Base-by-base conservation (phyloP, 768 basidiomycete genomes). In the Hypsizygus marmoreus region DNA sequence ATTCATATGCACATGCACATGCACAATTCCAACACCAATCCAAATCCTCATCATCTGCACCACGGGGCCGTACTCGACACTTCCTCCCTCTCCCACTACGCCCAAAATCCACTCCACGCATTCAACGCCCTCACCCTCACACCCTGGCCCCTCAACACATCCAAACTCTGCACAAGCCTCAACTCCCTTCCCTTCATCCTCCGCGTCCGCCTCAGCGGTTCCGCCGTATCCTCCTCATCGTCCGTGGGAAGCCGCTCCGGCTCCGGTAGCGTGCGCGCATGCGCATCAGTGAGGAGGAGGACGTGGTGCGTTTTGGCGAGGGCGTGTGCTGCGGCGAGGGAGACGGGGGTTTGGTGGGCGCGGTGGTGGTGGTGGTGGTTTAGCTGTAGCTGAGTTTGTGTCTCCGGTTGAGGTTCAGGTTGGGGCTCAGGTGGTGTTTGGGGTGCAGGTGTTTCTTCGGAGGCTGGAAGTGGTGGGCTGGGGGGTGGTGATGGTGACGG, bases 161-260 rank as follows among this genome's bases (percentile, higher is more conserved):
- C 77, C 57, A 88, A 84, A 8, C 84, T 84, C 56, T 90, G 88
- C 1, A 99, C 71, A 17, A 98, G 73, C 44, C 87, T 79, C 45
- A 99, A 68, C 64, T 99, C 95, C 45, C 95, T 74, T 19, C 84
- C 86, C 29, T 85, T 77, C 88, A 95, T 92, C 41, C 94, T 74
- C 49, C 74, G 74, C 2, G 79, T 76, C 55, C 74, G 79, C 48
- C 93, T 74, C 55, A 84, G 73, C 3, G 85, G 84, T 38, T 90
- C 77, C 8, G 57, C 66, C 4, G 51, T 57, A 57, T 97, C 93
- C 28, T 80, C 66, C 63, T 95, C 93, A 43, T 89, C 87, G 58
- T 95, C 91, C 11, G 88, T 84, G 1, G 72, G 70, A 30, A 70
- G 67, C 20, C 80, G 72, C 25, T 87, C 83, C 4, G 75, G 76